Conservation (phyloP, 192 early-diverging fungal genomes). For the Rhizophagus sp. region DNA sequence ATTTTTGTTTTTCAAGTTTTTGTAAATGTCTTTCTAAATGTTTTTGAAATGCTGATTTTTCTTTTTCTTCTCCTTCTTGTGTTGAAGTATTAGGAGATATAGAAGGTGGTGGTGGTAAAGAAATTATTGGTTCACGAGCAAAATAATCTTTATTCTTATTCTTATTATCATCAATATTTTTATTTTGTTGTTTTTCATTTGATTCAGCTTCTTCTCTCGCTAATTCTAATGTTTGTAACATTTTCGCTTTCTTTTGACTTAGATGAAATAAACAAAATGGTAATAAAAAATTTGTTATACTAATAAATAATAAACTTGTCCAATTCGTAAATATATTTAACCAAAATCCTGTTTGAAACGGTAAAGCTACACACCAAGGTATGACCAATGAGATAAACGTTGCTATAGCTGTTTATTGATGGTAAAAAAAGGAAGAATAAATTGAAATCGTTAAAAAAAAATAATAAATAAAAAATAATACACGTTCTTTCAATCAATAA, state of each 20-base stretch:
- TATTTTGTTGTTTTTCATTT: not conserved
- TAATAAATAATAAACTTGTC: constrained; percentile 64
- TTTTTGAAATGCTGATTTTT: not conserved
- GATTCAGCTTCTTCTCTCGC: not conserved
- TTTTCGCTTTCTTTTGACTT: not conserved
- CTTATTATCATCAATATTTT: not conserved
- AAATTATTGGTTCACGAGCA: not conserved
- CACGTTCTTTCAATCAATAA: no score
- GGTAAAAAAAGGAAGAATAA: not conserved
- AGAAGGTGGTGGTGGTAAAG: not conserved
- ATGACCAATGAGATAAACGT: constrained; percentile 50
- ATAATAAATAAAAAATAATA: no score
- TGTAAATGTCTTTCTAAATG: not conserved
- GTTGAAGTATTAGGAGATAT: not conserved
- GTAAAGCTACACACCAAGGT: constrained; percentile 64
- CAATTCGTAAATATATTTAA: constrained; percentile 59
- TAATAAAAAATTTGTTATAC: constrained; percentile 63
- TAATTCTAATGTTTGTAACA: not conserved
- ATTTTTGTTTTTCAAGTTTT: not conserved
- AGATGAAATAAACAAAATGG: constrained; percentile 64
- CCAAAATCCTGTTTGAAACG: constrained; percentile 64
- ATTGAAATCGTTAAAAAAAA: not conserved
- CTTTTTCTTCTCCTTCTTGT: not conserved
- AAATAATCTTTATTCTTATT: not conserved
- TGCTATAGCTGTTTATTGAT: constrained; percentile 33